Conservation (phyloP, 768 basidiomycete genomes). For the Lyophyllum semitale region DNA sequence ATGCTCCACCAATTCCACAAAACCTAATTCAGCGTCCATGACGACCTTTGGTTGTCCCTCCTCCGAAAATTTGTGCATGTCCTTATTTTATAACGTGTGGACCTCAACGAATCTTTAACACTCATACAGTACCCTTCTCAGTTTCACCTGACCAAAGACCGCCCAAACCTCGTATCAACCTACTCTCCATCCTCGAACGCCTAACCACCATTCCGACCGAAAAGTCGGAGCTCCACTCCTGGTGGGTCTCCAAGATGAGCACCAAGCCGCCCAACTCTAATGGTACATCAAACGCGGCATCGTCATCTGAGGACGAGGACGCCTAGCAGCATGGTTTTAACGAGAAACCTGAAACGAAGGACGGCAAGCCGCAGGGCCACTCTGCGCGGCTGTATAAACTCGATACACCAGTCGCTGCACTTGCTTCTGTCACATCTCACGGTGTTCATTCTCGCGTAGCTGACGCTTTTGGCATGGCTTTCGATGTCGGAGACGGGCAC, state of each 20-base stretch:
- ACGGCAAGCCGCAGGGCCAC: constrained; percentile 35
- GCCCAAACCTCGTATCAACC: constrained; percentile 42
- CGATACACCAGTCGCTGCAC: constrained; percentile 74
- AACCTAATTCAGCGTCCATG: constrained; percentile 75
- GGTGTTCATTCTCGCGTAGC: constrained; percentile 82
- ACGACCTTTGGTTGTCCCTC: constrained; percentile 90
- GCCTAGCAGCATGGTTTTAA: constrained; percentile 90
- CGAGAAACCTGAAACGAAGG: constrained; percentile 44
- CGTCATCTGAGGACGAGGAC: constrained; percentile 45
- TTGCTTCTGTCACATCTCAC: constrained; percentile 75
- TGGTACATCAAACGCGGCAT: constrained; percentile 26
- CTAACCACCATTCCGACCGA: constrained; percentile 77
- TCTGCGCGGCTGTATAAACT: constrained; percentile 59
- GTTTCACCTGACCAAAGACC: constrained; percentile 28
- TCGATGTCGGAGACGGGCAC: constrained; percentile 48
- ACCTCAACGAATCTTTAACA: neutral
- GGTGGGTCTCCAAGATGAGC: constrained; percentile 77
- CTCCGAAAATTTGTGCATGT: constrained; percentile 75
- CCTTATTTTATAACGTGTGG: neutral
- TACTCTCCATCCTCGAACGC: constrained; percentile 66
- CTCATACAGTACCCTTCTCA: constrained; percentile 30
- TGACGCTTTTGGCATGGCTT: constrained; percentile 65
- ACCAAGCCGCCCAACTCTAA: constrained; percentile 54
- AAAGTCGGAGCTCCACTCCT: constrained; percentile 65
- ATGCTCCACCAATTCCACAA: constrained; percentile 65